A percentile compares a stretch with the other conserved stretches of the same genome.
Evolutionary conservation across 2,329 filamentous ascomycete genomes (phyloP).

Genomic region (Cercospora sp.): DNA sequence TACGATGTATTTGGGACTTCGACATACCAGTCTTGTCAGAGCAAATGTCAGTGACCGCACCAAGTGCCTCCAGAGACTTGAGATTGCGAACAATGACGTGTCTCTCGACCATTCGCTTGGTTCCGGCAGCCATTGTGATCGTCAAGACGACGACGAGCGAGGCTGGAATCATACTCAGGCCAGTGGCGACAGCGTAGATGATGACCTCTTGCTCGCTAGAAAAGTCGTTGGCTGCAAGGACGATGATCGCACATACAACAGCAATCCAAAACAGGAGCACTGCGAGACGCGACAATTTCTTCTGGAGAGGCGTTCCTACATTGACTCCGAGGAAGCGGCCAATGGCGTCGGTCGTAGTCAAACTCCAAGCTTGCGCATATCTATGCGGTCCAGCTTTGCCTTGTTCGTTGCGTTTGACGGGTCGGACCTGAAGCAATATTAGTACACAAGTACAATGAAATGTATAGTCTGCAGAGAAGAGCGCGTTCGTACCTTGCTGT

Average conservation of each 20-base stretch:
- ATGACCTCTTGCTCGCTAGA: conserved; percentile 59
- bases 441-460: not conserved
- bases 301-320: conserved; percentile 78
- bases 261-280: conserved; percentile 75
- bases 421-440: not conserved
- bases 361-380: conserved; percentile 50
- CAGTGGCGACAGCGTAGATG: conserved; percentile 63
- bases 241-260: conserved; percentile 66
- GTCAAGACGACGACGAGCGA: conserved; percentile 43
- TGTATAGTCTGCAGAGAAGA: not conserved
- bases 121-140: conserved; percentile 52
- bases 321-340: conserved; percentile 66
- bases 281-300: conserved; percentile 81
- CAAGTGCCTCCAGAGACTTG: conserved; percentile 63
- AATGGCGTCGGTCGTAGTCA: conserved; percentile 58
- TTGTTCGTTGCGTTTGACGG: conserved; percentile 41
- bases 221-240: conserved; percentile 61
- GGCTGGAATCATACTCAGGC: conserved; percentile 62
- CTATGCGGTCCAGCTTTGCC: conserved; percentile 36
- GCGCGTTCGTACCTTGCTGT: conserved; percentile 42
- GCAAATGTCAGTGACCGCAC: conserved; percentile 34
- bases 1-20: not conserved
- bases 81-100: conserved; percentile 67
- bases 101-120: conserved; percentile 61
- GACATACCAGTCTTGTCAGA: conserved; percentile 40